Evolutionary conservation across 768 basidiomycete genomes (phyloP).

Genomic region (Tulasnella sp.): DNA sequence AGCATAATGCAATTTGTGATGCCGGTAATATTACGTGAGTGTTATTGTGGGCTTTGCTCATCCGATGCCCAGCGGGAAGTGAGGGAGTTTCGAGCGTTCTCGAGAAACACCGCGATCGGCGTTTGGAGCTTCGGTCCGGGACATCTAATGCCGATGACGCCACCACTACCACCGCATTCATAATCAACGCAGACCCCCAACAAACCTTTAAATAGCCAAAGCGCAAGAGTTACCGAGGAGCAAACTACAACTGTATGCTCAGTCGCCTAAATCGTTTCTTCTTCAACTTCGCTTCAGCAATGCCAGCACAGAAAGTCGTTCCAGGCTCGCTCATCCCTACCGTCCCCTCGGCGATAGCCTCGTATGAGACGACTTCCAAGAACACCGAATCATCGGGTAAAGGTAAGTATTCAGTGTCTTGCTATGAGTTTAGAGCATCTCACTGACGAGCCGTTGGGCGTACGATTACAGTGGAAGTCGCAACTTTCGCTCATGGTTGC

Average conservation of each 20-base stretch:
- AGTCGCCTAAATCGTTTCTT: conserved; percentile 18
- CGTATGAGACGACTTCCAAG: conserved; percentile 24
- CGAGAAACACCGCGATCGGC: neutral
- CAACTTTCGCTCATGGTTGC: conserved; percentile 32
- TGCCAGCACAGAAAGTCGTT: neutral
- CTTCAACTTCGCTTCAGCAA: neutral
- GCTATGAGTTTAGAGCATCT: neutral
- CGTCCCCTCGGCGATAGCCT: conserved; percentile 23
- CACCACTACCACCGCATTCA: neutral
- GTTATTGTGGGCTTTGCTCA: neutral
- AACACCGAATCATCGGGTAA: conserved; percentile 24
- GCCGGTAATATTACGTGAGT: neutral
- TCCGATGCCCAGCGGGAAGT: neutral
- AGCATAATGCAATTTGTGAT: too few species aligned
- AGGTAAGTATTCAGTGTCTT: neutral
- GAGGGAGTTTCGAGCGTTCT: neutral
- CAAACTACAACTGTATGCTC: conserved; percentile 4
- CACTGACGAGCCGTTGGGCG: conserved; percentile 2
- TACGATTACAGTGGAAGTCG: conserved; percentile 28
- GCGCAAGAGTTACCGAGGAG: neutral
- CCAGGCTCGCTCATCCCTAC: conserved; percentile 18
- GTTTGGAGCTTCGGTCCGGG: neutral
- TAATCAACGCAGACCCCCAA: neutral
- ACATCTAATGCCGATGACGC: conserved; percentile 2
- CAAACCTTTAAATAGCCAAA: neutral